Evolutionary conservation across 768 basidiomycete genomes (phyloP), one percentile per base, ranked within the genome.

Genomic region (Leccinum sublutescens): DNA sequence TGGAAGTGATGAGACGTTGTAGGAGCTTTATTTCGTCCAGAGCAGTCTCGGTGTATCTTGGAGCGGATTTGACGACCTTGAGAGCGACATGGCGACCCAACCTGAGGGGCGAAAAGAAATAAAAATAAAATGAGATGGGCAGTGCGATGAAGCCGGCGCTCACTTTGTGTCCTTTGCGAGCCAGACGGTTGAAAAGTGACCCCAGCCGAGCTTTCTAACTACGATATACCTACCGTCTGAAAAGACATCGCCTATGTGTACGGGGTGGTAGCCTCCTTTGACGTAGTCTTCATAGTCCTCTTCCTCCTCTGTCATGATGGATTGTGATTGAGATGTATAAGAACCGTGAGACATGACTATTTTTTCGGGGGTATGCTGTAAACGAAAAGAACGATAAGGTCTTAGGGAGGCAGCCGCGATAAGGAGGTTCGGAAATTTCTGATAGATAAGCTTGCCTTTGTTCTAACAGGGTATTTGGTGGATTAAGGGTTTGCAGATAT

Each of bases 11-110:
- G 65, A 98, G 87, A 7, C 95, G 89, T 68, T 98, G 95, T 19
- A 98, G 84, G 2, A 99, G 89, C 72, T 98, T 98, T 77, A 99
- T 98, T 78, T 99, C 97, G 78, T 99, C 97, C 34, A 98, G 80
- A 0, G 97, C 97, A 0, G 97, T 99, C 71, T 99, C 96, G 1
- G 96, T 99, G 75, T 99, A 99, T 52, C 97, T 82, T 0, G 89
- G 86, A 0, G 96, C 97, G 15, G 95, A 97, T 76, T 98, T 99
- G 74, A 99, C 97, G 69, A 99, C 93, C 76, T 99, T 99, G 73
- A 99, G 88, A 14, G 97, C 97, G 68, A 99, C 97, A 76, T 99
- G 97, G 52, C 94, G 91, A 66, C 91, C 87, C 77, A 94, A 81
- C 71, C 96, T 99, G 76, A 59, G 58, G 64, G 25, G 21, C 8